phyloP scores from a whole-genome alignment of 495 filamentous ascomycete species.

The Delitschia confertaspora region DNA sequence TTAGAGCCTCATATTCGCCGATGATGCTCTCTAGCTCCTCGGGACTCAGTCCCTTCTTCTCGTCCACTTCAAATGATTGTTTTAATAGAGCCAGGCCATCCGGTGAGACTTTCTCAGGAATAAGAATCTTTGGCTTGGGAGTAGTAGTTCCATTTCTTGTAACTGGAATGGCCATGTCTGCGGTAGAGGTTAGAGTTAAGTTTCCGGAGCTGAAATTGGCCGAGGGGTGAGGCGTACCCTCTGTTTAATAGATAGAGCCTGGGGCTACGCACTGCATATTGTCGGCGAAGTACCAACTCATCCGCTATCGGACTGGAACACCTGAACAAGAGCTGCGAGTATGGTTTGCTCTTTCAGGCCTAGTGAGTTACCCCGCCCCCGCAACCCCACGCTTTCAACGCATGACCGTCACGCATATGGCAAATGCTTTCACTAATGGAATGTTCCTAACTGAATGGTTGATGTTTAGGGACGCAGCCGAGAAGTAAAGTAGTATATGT shows the following conservation, averaged over 20 bases:
- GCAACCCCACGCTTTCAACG: slow-evolving; percentile 25
- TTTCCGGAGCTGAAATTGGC: too few species aligned
- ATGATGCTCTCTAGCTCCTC: slow-evolving; percentile 52
- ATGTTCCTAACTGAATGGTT: too few species aligned
- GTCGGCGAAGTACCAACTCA: neutral
- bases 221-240: slow-evolving; percentile 1
- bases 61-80: slow-evolving; percentile 50
- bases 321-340: neutral
- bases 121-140: slow-evolving; percentile 49
- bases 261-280: slow-evolving; percentile 3
- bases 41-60: slow-evolving; percentile 46
- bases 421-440: too few species aligned
- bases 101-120: slow-evolving; percentile 63
- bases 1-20: slow-evolving; percentile 54
- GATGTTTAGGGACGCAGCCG: too few species aligned
- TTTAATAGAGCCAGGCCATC: slow-evolving; percentile 57
- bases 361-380: slow-evolving; percentile 23
- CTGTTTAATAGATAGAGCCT: slow-evolving; percentile 15
- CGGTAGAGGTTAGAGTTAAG: too few species aligned
- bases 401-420: too few species aligned
- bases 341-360: slow-evolving; percentile 5
- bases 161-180: slow-evolving; percentile 20
- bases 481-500: too few species aligned
- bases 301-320: neutral
- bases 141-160: slow-evolving; percentile 15